Base-by-base conservation (phyloP, 176 grass and related monocot genomes). In the Oryza meridionalis region DNA sequence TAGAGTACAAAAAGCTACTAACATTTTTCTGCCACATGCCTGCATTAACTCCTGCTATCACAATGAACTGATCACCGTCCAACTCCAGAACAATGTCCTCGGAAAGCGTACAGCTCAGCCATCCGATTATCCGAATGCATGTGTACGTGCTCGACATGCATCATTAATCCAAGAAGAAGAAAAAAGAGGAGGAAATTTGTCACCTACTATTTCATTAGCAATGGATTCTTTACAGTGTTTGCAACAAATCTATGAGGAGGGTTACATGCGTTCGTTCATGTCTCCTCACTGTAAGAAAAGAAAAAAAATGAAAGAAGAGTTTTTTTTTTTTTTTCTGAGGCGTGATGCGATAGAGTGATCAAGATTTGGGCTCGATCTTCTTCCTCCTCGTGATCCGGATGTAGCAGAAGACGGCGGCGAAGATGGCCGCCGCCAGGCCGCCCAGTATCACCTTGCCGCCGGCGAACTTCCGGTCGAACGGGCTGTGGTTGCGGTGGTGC, bases 381-480 rank as follows among this genome's bases (percentile, higher is more conserved):
- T 92, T 95, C 19, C 75, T 81, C 87, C 85, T 94, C 3, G 96
- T 98, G 75, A 98, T 91, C 25, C 96, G 88, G 78, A 98, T 92
- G 84, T 98, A 98, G 88, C 72, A 93, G 61, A 98, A 86, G 29
- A 95, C 88, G 0, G 91, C 64, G 29, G 81, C 76, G 46, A 98
- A 31, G 72, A 98, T 76, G 4, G 96, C 87, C 5, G 77, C 84
- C 0, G 89, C 84, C 31, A 98, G 80, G 3, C 90, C 96, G 2
- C 83, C 89, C 13, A 98, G 65, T 17, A 95, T 95, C 55, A 95
- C 72, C 80, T 95, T 92, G 62, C 90, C 91, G 26, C 92, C 91
- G 13, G 96, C 92, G 43, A 95, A 84, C 51, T 75, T 45, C 1
- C 87, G 76, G 93, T 98, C 96, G 67, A 98, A 93, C 25, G 91